Percentiles rank a stretch among this genome's conserved stretches.
These are phyloP conservation scores for Trichoderma oligosporum DNA, from an alignment of 2,329 filamentous ascomycete species.

Conservation along the genomic window DNA sequence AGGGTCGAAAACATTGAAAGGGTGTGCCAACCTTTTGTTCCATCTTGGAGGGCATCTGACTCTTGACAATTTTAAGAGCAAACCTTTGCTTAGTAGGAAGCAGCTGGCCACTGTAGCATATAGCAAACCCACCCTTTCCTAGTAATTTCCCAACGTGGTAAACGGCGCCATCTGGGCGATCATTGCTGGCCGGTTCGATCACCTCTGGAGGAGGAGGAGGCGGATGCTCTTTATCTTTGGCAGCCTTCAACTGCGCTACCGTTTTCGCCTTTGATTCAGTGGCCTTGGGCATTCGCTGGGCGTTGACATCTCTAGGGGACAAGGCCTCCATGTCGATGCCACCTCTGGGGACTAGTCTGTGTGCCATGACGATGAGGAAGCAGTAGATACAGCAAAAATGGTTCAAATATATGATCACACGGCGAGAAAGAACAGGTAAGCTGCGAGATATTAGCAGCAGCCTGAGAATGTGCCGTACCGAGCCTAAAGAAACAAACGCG, in stretches of 20 bases:
- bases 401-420: neutral
- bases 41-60: constrained; percentile 77
- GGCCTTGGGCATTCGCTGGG: constrained; percentile 49
- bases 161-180: constrained; percentile 65
- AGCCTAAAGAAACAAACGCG: constrained; percentile 12
- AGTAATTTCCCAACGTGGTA: constrained; percentile 72
- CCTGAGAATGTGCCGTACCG: constrained; percentile 5
- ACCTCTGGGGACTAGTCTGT: constrained; percentile 47
- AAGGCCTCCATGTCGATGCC: constrained; percentile 58
- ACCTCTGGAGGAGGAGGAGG: constrained; percentile 60
- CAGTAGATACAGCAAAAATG: neutral
- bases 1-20: neutral
- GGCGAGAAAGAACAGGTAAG: constrained; percentile 8
- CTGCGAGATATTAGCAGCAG: constrained; percentile 23
- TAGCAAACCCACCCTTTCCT: constrained; percentile 78
- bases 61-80: constrained; percentile 80
- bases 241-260: constrained; percentile 50
- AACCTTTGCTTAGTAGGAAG: constrained; percentile 63
- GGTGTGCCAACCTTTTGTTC: constrained; percentile 67
- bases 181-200: constrained; percentile 60
- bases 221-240: constrained; percentile 63
- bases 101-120: constrained; percentile 71
- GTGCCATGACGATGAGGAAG: constrained; percentile 38
- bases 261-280: constrained; percentile 51
- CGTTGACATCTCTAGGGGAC: constrained; percentile 62